A percentile compares a stretch with the other conserved stretches of the same genome.
Evolutionary conservation across 129 eudicot genomes (phyloP).

Genomic region (Helianthus tuberosus): DNA sequence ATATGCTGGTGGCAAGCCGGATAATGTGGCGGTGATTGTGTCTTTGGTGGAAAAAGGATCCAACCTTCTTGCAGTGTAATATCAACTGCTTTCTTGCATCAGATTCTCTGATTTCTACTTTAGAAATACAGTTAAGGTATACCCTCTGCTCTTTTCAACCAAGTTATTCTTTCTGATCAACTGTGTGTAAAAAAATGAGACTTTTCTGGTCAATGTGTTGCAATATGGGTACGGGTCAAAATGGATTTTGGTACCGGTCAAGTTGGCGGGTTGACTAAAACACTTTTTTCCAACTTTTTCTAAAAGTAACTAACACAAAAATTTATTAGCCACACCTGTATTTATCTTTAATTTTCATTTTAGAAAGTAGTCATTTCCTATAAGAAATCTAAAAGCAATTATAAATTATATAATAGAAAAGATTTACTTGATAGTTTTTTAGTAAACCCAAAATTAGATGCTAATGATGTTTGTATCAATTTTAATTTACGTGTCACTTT

Average conservation of each 20-base stretch:
- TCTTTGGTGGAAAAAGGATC: conserved; percentile 60
- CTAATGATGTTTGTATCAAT: background rate
- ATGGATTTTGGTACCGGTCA: background rate
- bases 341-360: no score
- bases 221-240: background rate
- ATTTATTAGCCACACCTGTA: no score
- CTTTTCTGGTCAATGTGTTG: conserved; percentile 1
- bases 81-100: conserved; percentile 11
- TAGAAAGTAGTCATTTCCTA: no score
- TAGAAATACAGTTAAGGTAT: conserved; percentile 30
- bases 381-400: background rate
- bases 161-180: background rate
- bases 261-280: background rate
- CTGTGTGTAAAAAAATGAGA: background rate
- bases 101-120: conserved; percentile 23
- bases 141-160: background rate
- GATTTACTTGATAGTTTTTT: background rate
- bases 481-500: no score
- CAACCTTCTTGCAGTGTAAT: background rate
- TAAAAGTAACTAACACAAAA: background rate
- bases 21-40: conserved; percentile 80
- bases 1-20: conserved; percentile 83
- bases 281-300: background rate
- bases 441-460: background rate
- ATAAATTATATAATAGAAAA: background rate